phyloP scores from a whole-genome alignment of 169 alveolate species.

The Miamiensis avidus region DNA sequence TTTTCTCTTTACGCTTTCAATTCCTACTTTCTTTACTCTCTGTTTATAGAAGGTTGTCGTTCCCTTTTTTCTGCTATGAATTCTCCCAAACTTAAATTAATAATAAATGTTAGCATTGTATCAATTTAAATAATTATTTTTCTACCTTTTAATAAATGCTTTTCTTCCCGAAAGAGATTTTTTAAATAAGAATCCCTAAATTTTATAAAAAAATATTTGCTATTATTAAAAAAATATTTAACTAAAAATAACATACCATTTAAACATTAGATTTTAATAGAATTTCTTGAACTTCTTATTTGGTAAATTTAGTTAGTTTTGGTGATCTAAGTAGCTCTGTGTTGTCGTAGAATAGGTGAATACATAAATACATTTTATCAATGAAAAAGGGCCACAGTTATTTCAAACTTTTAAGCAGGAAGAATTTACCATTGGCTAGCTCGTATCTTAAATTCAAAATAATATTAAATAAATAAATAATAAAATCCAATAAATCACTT shows the following conservation, averaged over 20 bases:
- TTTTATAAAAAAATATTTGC: too few relatives aligned
- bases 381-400: conserved; percentile 42
- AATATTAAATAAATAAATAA: background rate
- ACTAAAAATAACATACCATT: too few relatives aligned
- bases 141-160: conserved; percentile 37
- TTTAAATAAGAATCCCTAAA: conserved; percentile 40
- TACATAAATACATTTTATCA: conserved; percentile 34
- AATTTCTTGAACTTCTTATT: conserved; percentile 15
- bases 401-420: conserved; percentile 23
- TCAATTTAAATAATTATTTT: background rate
- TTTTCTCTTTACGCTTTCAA: too few relatives aligned
- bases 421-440: conserved; percentile 36
- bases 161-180: conserved; percentile 48
- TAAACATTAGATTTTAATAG: conserved; percentile 16
- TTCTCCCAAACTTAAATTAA: background rate
- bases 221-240: too few relatives aligned
- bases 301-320: conserved; percentile 11
- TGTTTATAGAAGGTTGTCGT: background rate
- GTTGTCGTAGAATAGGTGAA: conserved; percentile 34
- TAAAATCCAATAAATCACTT: background rate
- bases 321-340: conserved; percentile 28
- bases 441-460: conserved; percentile 1
- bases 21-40: too few relatives aligned
- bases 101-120: too few relatives aligned
- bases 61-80: background rate